phyloP scores from a whole-genome alignment of 805 yeast species.

The Ogataea saltuana region DNA sequence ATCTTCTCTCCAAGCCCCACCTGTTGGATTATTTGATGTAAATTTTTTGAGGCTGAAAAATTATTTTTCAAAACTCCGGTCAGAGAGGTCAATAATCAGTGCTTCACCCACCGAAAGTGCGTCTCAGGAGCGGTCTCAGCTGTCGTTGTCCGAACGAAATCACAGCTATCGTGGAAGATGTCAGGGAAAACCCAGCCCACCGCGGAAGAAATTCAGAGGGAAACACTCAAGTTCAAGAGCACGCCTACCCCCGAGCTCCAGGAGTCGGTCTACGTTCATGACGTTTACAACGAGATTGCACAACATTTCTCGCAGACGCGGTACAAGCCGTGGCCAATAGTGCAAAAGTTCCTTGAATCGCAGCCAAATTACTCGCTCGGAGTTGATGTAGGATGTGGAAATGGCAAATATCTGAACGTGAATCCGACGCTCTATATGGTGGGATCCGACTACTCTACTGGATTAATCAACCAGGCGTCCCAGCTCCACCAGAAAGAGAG shows the following conservation, averaged over 20 bases:
- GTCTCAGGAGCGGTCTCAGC: too few species aligned
- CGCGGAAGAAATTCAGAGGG: slow-evolving; percentile 30
- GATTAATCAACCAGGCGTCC: slow-evolving; percentile 64
- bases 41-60: too few species aligned
- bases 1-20: too few species aligned
- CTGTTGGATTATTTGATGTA: too few species aligned
- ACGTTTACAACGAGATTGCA: slow-evolving; percentile 92
- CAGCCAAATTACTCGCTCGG: slow-evolving; percentile 65
- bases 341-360: slow-evolving; percentile 60
- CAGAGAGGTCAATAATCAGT: too few species aligned
- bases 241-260: slow-evolving; percentile 49
- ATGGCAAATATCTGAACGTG: slow-evolving; percentile 84
- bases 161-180: slow-evolving; percentile 22
- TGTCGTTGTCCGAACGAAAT: background rate
- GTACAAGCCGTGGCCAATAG: slow-evolving; percentile 98
- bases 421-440: slow-evolving; percentile 68
- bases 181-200: slow-evolving; percentile 35
- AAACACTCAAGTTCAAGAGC: slow-evolving; percentile 32
- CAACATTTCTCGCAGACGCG: slow-evolving; percentile 90
- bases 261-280: slow-evolving; percentile 82
- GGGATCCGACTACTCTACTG: slow-evolving; percentile 75
- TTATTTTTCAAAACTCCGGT: too few species aligned
- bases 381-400: slow-evolving; percentile 95
- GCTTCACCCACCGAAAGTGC: too few species aligned
- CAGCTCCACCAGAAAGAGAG: slow-evolving; percentile 33